A percentile compares a stretch with the other conserved stretches of the same genome.
phyloP scores from a whole-genome alignment of 352 stramenopile genomes.

The Globisporangium middletonii region DNA sequence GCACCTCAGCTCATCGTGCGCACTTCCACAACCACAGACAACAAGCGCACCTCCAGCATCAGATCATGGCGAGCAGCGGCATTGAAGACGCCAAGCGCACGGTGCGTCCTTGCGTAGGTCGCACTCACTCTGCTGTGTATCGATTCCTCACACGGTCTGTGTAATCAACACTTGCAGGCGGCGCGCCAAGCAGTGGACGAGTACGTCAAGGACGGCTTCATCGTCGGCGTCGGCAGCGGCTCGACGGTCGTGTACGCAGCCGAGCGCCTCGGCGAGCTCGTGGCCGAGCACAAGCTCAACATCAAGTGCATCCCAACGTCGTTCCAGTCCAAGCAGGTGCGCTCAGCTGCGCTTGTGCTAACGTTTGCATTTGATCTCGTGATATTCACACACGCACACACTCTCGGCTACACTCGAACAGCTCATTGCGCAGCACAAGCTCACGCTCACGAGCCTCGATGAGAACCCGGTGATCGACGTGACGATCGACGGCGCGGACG shows the following conservation, averaged over 20 bases:
- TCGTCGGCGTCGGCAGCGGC: constrained; percentile 97
- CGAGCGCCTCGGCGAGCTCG: constrained; percentile 92
- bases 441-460: constrained; percentile 78
- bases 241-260: constrained; percentile 98
- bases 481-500: constrained; percentile 97
- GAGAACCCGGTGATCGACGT: constrained; percentile 92
- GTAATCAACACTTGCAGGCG: constrained; percentile 43
- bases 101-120: constrained; percentile 19
- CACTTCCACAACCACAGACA: constrained; percentile 4
- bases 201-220: constrained; percentile 91
- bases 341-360: too few species aligned
- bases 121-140: constrained; percentile 1
- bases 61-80: constrained; percentile 20
- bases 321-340: constrained; percentile 93
- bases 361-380: too few species aligned
- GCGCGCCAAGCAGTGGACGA: constrained; percentile 89
- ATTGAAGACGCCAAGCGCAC: constrained; percentile 77
- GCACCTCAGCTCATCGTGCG: background rate
- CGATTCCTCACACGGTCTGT: background rate
- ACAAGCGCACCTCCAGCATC: background rate
- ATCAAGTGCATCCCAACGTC: constrained; percentile 98
- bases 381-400: too few species aligned
- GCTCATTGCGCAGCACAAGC: constrained; percentile 76
- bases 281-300: constrained; percentile 88
- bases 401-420: too few species aligned